Conservation (phyloP, 441 rosid species). For the Mallotus repandus region DNA sequence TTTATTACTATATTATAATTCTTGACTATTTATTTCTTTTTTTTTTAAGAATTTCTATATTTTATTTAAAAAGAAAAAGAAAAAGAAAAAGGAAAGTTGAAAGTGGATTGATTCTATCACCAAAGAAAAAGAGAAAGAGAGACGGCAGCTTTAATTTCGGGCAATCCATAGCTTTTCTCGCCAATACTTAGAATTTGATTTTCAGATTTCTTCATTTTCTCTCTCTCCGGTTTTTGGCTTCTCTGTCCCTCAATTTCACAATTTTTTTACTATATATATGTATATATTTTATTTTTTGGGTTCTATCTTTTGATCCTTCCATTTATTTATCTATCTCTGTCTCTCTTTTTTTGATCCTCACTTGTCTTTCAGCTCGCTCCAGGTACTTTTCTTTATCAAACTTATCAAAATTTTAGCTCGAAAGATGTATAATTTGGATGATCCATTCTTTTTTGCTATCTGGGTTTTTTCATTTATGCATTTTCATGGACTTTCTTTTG, state of each 20-base stretch:
- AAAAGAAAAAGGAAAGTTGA: not conserved
- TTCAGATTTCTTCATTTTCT: not conserved
- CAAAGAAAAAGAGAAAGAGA: constrained; percentile 12
- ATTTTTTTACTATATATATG: not conserved
- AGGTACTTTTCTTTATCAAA: constrained; percentile 22
- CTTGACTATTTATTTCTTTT: too few relatives aligned
- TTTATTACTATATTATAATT: too few relatives aligned
- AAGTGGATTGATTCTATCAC: constrained; percentile 24
- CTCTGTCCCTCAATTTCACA: not conserved
- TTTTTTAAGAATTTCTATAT: not conserved
- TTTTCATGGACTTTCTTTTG: constrained; percentile 9
- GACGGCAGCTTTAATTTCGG: constrained; percentile 31
- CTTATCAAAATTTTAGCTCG: not conserved
- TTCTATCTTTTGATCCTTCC: not conserved
- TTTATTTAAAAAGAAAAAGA: not conserved
- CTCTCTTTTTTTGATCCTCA: not conserved
- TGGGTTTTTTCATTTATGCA: constrained; percentile 4
- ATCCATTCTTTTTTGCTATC: constrained; percentile 19
- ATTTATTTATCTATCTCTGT: not conserved
- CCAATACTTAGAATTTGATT: constrained; percentile 21
- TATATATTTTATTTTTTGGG: not conserved
- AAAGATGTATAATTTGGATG: constrained; percentile 14
- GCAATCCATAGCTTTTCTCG: constrained; percentile 33
- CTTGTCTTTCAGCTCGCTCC: constrained; percentile 14
- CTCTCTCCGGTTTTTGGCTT: not conserved